Evolutionary conservation across 140 eudicot species (phyloP).

Genomic region (Stevia rebaudiana): DNA sequence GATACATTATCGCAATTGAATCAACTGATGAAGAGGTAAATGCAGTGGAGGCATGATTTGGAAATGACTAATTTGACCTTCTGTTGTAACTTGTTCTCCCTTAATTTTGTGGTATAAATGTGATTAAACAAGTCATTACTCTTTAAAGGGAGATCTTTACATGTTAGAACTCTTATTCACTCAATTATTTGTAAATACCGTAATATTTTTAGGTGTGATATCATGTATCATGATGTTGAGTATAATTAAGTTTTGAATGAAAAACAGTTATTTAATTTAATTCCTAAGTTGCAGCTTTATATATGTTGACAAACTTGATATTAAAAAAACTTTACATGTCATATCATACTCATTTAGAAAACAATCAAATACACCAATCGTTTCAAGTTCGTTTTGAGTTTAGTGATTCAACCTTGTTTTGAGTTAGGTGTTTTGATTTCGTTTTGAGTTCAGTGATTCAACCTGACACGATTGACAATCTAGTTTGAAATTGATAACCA

Average conservation of each 20-base stretch:
- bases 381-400: neutral
- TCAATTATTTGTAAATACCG: conserved; percentile 18
- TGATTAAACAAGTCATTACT: neutral
- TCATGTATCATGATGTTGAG: conserved; percentile 3
- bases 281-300: neutral
- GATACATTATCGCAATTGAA: conserved; percentile 33
- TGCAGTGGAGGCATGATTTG: conserved; percentile 53
- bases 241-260: conserved; percentile 8
- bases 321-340: no score
- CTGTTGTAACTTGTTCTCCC: conserved; percentile 10
- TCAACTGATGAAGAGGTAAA: conserved; percentile 61
- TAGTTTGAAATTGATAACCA: neutral
- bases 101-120: conserved; percentile 15
- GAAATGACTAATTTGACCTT: conserved; percentile 17
- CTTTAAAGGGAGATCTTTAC: conserved; percentile 8
- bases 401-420: neutral
- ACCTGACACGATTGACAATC: neutral
- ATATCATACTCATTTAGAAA: no score
- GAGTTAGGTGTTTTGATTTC: no score
- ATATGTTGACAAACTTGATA: no score
- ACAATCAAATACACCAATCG: no score
- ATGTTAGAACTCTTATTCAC: conserved; percentile 15
- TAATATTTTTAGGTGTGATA: neutral
- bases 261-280: neutral
- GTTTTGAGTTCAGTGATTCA: neutral